These are phyloP conservation scores for maize (Zea mays) DNA, from an alignment of 176 grass and related monocot genomes.

Conservation along the genomic window DNA sequence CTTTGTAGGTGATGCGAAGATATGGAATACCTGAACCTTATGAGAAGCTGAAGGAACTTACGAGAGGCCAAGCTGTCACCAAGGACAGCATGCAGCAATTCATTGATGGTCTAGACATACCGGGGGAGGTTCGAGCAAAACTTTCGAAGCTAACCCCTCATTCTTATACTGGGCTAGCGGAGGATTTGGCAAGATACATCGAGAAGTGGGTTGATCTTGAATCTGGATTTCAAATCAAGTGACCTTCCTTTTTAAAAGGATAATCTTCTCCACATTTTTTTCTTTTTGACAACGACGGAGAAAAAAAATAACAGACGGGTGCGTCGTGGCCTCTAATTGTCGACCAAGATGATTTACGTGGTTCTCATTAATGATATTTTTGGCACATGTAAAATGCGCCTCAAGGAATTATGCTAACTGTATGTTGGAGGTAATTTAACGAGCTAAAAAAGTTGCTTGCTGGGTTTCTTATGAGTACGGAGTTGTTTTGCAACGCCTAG, in stretches of 20 bases:
- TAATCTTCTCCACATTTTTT: neutral
- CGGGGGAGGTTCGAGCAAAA: slow-evolving; percentile 41
- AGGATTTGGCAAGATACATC: slow-evolving; percentile 61
- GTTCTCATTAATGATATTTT: slow-evolving; percentile 21
- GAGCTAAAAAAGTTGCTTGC: neutral
- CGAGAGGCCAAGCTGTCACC: slow-evolving; percentile 69
- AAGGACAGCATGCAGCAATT: slow-evolving; percentile 81
- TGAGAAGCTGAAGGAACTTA: slow-evolving; percentile 94
- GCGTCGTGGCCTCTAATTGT: too few species aligned
- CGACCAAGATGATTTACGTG: slow-evolving; percentile 3
- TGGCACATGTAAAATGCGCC: neutral
- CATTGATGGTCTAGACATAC: slow-evolving; percentile 70
- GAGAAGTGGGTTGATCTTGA: slow-evolving; percentile 51
- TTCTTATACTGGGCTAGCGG: slow-evolving; percentile 77
- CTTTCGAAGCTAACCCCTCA: slow-evolving; percentile 76
- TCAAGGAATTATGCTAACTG: slow-evolving; percentile 3
- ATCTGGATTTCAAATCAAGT: slow-evolving; percentile 63
- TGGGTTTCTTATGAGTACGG: neutral
- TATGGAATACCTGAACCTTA: slow-evolving; percentile 80
- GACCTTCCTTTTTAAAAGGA: neutral
- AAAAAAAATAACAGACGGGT: slow-evolving; percentile 31
- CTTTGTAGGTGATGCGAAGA: slow-evolving; percentile 85
- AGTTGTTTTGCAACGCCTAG: neutral
- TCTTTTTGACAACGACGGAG: neutral
- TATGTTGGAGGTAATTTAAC: neutral